phyloP scores from a whole-genome alignment of 2,329 filamentous ascomycete species.

The Xylaria sp. region DNA sequence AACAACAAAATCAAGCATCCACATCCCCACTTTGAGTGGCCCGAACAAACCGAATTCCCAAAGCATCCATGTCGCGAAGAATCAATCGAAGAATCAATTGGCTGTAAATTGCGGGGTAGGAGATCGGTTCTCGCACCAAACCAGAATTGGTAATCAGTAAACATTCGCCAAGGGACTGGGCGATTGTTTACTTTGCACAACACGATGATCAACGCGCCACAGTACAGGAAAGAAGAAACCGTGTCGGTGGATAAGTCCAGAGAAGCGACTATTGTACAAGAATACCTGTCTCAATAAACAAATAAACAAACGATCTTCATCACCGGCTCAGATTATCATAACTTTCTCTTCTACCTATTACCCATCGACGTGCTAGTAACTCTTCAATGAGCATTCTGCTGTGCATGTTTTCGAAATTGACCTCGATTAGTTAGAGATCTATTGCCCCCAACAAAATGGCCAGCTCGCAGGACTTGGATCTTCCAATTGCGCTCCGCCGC shows the following conservation, averaged over 20 bases:
- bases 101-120: constrained; percentile 38
- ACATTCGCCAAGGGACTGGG: constrained; percentile 48
- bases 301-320: background rate
- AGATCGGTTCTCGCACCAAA: constrained; percentile 47
- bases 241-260: constrained; percentile 11
- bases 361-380: constrained; percentile 5
- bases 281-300: background rate
- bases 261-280: constrained; percentile 6
- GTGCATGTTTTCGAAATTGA: constrained; percentile 1
- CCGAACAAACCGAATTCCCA: constrained; percentile 19
- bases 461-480: constrained; percentile 47
- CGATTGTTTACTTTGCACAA: constrained; percentile 35
- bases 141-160: constrained; percentile 58
- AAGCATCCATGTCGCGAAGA: constrained; percentile 22
- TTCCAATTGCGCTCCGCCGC: constrained; percentile 67
- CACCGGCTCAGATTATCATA: background rate
- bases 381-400: constrained; percentile 1
- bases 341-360: background rate
- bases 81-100: constrained; percentile 43
- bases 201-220: constrained; percentile 29
- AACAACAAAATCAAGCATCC: background rate
- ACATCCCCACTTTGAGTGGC: background rate
- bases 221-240: constrained; percentile 5
- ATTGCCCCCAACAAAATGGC: constrained; percentile 36
- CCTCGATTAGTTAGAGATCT: constrained; percentile 10